phyloP scores from a whole-genome alignment of 202 grass and related monocot species.

The Setaria viridis region DNA sequence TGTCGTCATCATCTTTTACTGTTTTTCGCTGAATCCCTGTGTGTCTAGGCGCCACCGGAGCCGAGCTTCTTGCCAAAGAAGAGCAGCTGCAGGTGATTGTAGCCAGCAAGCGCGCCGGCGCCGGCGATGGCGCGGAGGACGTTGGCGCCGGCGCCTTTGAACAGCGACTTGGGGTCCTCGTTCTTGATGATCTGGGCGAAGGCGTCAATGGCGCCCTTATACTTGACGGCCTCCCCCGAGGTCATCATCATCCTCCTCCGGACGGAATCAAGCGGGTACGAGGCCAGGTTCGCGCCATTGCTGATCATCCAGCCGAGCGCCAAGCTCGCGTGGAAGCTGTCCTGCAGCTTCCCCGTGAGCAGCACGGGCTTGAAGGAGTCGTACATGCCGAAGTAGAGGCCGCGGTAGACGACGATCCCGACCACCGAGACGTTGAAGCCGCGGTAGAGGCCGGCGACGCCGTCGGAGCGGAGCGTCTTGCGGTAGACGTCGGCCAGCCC shows the following conservation, averaged over 20 bases:
- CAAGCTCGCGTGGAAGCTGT: conserved; percentile 63
- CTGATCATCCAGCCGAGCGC: conserved; percentile 57
- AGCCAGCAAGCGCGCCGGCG: conserved; percentile 54
- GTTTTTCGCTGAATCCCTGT: not conserved
- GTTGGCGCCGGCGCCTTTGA: conserved; percentile 69
- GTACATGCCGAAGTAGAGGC: conserved; percentile 36
- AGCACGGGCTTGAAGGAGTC: conserved; percentile 69
- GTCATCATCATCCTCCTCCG: conserved; percentile 73
- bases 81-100: conserved; percentile 54
- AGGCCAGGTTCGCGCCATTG: conserved; percentile 49
- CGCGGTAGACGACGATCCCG: conserved; percentile 60
- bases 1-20: conserved; percentile 26
- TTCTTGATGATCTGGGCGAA: conserved; percentile 56
- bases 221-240: conserved; percentile 55
- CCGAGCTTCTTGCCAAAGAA: conserved; percentile 53
- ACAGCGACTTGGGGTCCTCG: conserved; percentile 53
- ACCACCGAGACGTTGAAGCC: conserved; percentile 63
- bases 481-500: conserved; percentile 68
- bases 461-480: conserved; percentile 60
- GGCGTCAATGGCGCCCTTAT: conserved; percentile 54
- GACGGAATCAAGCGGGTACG: conserved; percentile 57
- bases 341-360: conserved; percentile 57
- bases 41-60: conserved; percentile 13
- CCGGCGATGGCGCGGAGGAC: conserved; percentile 56
- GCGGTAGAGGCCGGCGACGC: conserved; percentile 62